Base-by-base conservation (phyloP, 73 alveolate genomes). In the Blepharisma japonicum region DNA sequence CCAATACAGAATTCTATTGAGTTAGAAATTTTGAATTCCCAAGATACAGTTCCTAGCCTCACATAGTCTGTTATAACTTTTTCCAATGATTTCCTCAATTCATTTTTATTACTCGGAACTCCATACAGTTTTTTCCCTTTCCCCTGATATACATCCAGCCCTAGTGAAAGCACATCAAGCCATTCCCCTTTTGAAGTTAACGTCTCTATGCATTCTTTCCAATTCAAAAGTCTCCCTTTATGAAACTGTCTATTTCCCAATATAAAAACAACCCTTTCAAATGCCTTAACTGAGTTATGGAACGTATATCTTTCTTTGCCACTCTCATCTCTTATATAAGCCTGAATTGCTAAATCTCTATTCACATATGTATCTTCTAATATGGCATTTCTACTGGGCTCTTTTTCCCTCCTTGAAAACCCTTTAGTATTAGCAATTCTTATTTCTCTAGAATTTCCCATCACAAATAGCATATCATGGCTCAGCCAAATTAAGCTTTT, bases 1-100 rank as follows among this genome's bases (percentile, higher is more conserved):
- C 80, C 80, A n/a, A 70, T 45, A 5, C 80, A 70, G 42, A 70
- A 70, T n/a, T 70, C 80, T 14, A 70, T 70, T 7, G 80, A 9
- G 4, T 39, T 70, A 70, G 68, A 11, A 45, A 70, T 70, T 47
- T 45, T 70, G 66, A 47, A 39, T 7, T 70, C 80, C 66, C 56
- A 39, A 7, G 56, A 39, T 23, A 70, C 27, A 70, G 11, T 70
- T 45, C 32, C 42, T 7, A 45, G 55, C 27, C 5, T 45, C 71
- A 70, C 66, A 70, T 70, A 70, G 14, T 47, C 77, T 70, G 23
- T 54, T 18, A 70, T 25, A 61, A 61, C 74, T 9, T 25, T 11
- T 61, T 61, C 74, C 14, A 61, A 61, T 14, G 74, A 14, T 61
- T n/a, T 9, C 47, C 23, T 61, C n/a, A 61, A 25, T 5, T 61